These are phyloP conservation scores for Fistulina hepatica DNA, from an alignment of 1,284 basidiomycete species.

Conservation along the genomic window DNA sequence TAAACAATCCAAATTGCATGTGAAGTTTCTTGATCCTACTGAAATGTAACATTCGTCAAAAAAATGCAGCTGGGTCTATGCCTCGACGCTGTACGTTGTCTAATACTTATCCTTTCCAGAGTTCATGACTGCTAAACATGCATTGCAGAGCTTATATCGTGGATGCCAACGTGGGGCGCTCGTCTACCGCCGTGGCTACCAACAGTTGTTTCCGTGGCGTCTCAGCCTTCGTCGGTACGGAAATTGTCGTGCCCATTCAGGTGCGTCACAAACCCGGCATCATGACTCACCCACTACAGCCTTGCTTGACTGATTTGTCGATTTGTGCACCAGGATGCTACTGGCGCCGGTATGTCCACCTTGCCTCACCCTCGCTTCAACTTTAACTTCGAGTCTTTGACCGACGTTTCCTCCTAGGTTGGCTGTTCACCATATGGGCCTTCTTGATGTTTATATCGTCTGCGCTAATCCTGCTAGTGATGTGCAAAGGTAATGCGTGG, in stretches of 20 bases:
- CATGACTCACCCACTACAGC: slow-evolving; percentile 1
- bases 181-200: slow-evolving; percentile 55
- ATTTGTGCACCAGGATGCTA: slow-evolving; percentile 20
- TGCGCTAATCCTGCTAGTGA: slow-evolving; percentile 41
- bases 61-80: slow-evolving; percentile 49
- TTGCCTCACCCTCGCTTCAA: not conserved
- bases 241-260: slow-evolving; percentile 59
- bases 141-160: no score
- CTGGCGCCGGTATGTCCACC: not conserved
- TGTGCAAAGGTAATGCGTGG: slow-evolving; percentile 36
- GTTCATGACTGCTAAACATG: no score
- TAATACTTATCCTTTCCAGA: no score
- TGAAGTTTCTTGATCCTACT: slow-evolving; percentile 1
- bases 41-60: slow-evolving; percentile 10
- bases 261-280: slow-evolving; percentile 21
- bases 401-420: slow-evolving; percentile 31
- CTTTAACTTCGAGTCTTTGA: not conserved
- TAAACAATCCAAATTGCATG: no score
- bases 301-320: slow-evolving; percentile 29
- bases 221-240: slow-evolving; percentile 59
- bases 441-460: slow-evolving; percentile 45
- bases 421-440: slow-evolving; percentile 66
- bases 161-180: slow-evolving; percentile 67
- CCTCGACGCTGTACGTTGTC: slow-evolving; percentile 59
- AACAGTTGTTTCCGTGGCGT: slow-evolving; percentile 66